Evolutionary conservation across 352 stramenopile genomes (phyloP).

Genomic region (Globisporangium iwayamae): DNA sequence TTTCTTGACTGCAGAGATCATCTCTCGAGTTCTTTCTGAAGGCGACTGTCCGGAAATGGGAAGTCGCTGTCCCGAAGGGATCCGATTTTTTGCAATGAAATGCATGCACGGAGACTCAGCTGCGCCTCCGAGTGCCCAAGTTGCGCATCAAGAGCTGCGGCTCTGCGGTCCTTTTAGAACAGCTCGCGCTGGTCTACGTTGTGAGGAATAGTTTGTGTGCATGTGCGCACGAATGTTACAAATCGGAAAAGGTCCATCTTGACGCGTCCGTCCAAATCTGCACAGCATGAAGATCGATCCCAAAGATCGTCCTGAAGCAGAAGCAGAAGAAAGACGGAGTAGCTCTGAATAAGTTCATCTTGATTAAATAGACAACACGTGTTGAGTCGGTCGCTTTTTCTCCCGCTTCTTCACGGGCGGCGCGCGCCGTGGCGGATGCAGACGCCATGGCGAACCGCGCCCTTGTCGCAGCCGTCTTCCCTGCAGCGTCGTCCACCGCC

Average conservation of each 20-base stretch:
- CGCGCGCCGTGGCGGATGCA: conserved; percentile 61
- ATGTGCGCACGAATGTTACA: not conserved
- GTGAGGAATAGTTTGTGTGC: conserved; percentile 1
- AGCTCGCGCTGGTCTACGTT: conserved; percentile 1
- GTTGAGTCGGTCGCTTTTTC: not conserved
- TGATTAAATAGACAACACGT: conserved; percentile 6
- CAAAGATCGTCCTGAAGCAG: not conserved
- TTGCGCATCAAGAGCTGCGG: conserved; percentile 11
- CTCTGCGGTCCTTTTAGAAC: not conserved
- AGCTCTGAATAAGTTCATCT: conserved; percentile 5
- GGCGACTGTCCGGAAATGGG: conserved; percentile 54
- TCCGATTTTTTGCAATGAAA: conserved; percentile 19
- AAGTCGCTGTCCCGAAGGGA: conserved; percentile 57
- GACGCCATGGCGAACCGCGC: conserved; percentile 60
- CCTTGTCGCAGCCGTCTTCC: conserved; percentile 58
- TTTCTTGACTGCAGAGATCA: conserved; percentile 61
- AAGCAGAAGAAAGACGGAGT: not conserved
- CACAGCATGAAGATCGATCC: conserved; percentile 1
- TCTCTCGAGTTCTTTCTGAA: conserved; percentile 44
- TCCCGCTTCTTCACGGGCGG: not conserved
- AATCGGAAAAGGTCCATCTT: conserved; percentile 1
- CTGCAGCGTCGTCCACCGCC: conserved; percentile 58
- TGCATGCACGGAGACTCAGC: conserved; percentile 2
- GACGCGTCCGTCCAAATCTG: not conserved
- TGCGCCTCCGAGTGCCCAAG: conserved; percentile 7